Conservation (phyloP, 306 rosid species). For the Pachyrhizus erosus region DNA sequence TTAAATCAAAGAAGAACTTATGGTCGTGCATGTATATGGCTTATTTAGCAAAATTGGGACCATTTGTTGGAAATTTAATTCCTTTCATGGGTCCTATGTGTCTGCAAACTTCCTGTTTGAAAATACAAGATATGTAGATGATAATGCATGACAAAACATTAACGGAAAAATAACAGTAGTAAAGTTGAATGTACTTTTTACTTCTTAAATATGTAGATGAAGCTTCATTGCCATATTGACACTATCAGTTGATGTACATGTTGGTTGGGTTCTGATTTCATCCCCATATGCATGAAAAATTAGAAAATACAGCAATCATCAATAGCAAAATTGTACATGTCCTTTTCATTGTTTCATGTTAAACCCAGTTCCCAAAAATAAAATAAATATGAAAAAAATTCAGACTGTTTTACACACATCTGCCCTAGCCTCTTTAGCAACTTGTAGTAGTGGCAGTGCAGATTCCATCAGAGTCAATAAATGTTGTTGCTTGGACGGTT, state of each 20-base stretch:
- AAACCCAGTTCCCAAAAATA: slow-evolving; percentile 23
- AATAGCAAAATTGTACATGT: slow-evolving; percentile 38
- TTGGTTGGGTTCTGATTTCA: slow-evolving; percentile 28
- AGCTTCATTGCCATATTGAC: slow-evolving; percentile 37
- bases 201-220: slow-evolving; percentile 24
- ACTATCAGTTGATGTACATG: slow-evolving; percentile 16
- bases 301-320: slow-evolving; percentile 32
- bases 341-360: slow-evolving; percentile 36
- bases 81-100: slow-evolving; percentile 60
- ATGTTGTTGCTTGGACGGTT: slow-evolving; percentile 21
- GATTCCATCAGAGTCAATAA: slow-evolving; percentile 32
- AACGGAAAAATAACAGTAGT: slow-evolving; percentile 30
- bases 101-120: slow-evolving; percentile 29
- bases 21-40: slow-evolving; percentile 41
- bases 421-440: neutral
- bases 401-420: neutral
- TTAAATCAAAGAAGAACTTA: slow-evolving; percentile 31
- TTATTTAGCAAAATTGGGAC: slow-evolving; percentile 47
- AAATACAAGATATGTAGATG: neutral
- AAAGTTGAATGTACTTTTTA: slow-evolving; percentile 26
- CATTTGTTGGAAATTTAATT: slow-evolving; percentile 45
- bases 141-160: slow-evolving; percentile 18
- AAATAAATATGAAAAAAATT: neutral
- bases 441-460: slow-evolving; percentile 12
- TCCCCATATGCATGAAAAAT: slow-evolving; percentile 23